Evolutionary conservation across 1,284 basidiomycete genomes (phyloP).

Genomic region (Sutorius eximius): DNA sequence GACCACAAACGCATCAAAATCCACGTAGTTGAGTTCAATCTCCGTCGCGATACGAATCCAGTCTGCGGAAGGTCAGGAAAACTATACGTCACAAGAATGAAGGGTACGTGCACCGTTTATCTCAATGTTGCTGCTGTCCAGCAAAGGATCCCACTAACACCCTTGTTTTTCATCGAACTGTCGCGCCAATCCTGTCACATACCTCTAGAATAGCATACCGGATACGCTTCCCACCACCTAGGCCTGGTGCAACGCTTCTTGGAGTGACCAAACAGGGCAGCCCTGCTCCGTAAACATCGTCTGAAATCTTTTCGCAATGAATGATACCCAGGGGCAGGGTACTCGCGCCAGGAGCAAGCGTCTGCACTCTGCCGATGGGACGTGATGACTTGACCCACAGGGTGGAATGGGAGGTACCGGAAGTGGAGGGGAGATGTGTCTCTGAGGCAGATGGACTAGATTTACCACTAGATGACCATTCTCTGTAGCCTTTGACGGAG

Average conservation of each 20-base stretch:
- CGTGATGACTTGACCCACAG: slow-evolving; percentile 70
- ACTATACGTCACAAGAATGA: background rate
- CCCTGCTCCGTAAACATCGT: slow-evolving; percentile 66
- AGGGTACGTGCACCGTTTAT: slow-evolving; percentile 54
- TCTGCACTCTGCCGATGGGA: slow-evolving; percentile 54
- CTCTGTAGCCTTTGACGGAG: slow-evolving; percentile 70
- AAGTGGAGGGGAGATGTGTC: slow-evolving; percentile 1
- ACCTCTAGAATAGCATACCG: slow-evolving; percentile 82
- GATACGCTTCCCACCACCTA: slow-evolving; percentile 63
- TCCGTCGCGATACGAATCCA: slow-evolving; percentile 90
- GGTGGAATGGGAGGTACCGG: slow-evolving; percentile 44
- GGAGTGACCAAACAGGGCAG: slow-evolving; percentile 79
- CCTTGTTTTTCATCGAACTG: slow-evolving; percentile 6
- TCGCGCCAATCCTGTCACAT: slow-evolving; percentile 20
- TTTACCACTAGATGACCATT: slow-evolving; percentile 64
- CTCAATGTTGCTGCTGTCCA: slow-evolving; percentile 88
- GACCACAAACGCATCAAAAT: slow-evolving; percentile 88
- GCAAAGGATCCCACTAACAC: slow-evolving; percentile 75
- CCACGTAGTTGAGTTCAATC: slow-evolving; percentile 83
- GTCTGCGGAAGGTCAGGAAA: slow-evolving; percentile 46
- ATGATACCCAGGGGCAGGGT: slow-evolving; percentile 35
- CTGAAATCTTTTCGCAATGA: slow-evolving; percentile 51
- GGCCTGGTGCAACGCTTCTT: slow-evolving; percentile 60
- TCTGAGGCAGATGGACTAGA: slow-evolving; percentile 42
- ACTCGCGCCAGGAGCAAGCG: slow-evolving; percentile 37